Percentiles rank a stretch among this genome's conserved stretches.
These are phyloP conservation scores for Penicillium odoratum DNA, from an alignment of 495 filamentous ascomycete species.

Conservation along the genomic window DNA sequence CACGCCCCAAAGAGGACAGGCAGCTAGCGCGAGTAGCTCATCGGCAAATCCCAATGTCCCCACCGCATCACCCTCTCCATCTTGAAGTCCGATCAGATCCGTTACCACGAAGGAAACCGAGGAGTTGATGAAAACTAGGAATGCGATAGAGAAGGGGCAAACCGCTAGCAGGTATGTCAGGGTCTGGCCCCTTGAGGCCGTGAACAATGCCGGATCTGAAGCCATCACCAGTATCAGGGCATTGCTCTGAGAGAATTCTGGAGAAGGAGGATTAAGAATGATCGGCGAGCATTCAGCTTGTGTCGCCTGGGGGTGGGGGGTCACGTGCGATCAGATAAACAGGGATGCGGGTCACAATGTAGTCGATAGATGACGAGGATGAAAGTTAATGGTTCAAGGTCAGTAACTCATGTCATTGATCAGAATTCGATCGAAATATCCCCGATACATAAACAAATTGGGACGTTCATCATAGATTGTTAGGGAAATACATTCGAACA, in stretches of 20 bases:
- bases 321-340: constrained; percentile 31
- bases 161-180: constrained; percentile 84
- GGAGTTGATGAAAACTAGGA: constrained; percentile 96
- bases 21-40: constrained; percentile 85
- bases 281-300: constrained; percentile 12
- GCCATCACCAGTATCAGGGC: constrained; percentile 30
- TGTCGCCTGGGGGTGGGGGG: constrained; percentile 15
- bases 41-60: constrained; percentile 95
- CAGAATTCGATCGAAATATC: too few relatives aligned
- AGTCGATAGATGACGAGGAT: background rate
- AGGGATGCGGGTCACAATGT: constrained; percentile 8
- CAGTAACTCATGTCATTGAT: too few relatives aligned
- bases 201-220: constrained; percentile 46
- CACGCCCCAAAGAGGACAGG: constrained; percentile 89
- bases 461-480: too few relatives aligned
- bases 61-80: constrained; percentile 82
- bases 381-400: too few relatives aligned
- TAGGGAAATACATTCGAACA: background rate
- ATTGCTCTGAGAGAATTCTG: constrained; percentile 14
- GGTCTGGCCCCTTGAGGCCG: constrained; percentile 71
- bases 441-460: too few relatives aligned
- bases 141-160: constrained; percentile 92
- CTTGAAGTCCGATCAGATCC: constrained; percentile 74
- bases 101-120: constrained; percentile 93
- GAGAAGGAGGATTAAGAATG: constrained; percentile 2